These are phyloP conservation scores for Arabidopsis arenosa DNA, from an alignment of 345 rosid genomes.

Conservation along the genomic window DNA sequence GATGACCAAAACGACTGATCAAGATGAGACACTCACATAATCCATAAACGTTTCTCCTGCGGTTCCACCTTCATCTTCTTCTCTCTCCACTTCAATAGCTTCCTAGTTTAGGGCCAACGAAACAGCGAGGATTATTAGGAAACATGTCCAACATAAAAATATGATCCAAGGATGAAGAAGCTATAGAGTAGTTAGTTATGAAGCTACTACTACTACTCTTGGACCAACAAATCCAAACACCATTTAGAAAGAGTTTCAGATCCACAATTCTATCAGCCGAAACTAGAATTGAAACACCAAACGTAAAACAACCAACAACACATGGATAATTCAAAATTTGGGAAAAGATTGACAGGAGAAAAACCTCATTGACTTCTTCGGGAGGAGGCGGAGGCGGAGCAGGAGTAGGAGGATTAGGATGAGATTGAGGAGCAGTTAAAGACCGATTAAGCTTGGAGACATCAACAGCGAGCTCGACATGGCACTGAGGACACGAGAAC, in stretches of 20 bases:
- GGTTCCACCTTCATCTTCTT: constrained; percentile 97
- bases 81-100: constrained; percentile 96
- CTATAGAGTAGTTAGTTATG: background rate
- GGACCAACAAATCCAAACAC: background rate
- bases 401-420: constrained; percentile 42
- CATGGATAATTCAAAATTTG: constrained; percentile 1
- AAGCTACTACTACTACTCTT: constrained; percentile 16
- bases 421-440: constrained; percentile 51
- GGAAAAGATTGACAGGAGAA: background rate
- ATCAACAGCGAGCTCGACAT: constrained; percentile 85
- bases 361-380: constrained; percentile 92
- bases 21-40: constrained; percentile 66
- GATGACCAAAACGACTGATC: constrained; percentile 11
- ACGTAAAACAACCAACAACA: constrained; percentile 10
- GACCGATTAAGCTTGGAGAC: constrained; percentile 64
- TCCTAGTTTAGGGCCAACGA: constrained; percentile 55
- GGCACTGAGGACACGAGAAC: constrained; percentile 91
- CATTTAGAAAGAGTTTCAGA: constrained; percentile 15
- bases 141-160: constrained; percentile 1
- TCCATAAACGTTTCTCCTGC: constrained; percentile 95
- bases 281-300: constrained; percentile 4
- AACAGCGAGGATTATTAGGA: constrained; percentile 10
- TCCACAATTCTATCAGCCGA: background rate
- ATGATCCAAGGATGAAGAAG: constrained; percentile 4
- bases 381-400: constrained; percentile 53